Conservation (phyloP, 1,284 basidiomycete genomes). For the Pterula multifida region DNA sequence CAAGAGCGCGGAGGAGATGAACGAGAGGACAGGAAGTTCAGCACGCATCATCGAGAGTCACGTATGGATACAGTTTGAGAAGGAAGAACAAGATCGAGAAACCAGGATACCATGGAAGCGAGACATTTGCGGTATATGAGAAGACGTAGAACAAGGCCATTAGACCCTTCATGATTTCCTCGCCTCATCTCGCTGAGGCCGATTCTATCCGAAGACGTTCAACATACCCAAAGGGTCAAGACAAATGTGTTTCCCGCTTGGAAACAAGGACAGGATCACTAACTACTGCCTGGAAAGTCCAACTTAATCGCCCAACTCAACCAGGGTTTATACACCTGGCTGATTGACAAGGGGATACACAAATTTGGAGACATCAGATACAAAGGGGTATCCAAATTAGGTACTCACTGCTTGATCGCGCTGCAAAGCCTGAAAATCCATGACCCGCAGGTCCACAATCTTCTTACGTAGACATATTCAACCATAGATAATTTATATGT, state of each 20-base stretch:
- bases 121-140: neutral
- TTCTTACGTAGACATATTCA: neutral
- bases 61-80: neutral
- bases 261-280: conserved; percentile 1
- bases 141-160: neutral
- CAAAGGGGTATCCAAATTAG: neutral
- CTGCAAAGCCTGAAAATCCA: too few relatives aligned
- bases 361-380: neutral
- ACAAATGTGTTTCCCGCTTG: neutral
- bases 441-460: neutral
- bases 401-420: neutral
- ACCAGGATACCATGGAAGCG: neutral
- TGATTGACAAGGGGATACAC: neutral
- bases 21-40: conserved; percentile 34
- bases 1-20: conserved; percentile 32
- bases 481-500: neutral
- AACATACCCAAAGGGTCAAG: neutral
- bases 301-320: neutral
- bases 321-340: neutral
- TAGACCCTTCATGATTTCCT: neutral
- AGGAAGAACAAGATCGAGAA: neutral
- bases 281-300: too few relatives aligned
- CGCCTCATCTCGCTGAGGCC: neutral
- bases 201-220: neutral
- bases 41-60: conserved; percentile 25